Evolutionary conservation across 2,329 filamentous ascomycete genomes (phyloP).

Genomic region (Phoma herbarum): DNA sequence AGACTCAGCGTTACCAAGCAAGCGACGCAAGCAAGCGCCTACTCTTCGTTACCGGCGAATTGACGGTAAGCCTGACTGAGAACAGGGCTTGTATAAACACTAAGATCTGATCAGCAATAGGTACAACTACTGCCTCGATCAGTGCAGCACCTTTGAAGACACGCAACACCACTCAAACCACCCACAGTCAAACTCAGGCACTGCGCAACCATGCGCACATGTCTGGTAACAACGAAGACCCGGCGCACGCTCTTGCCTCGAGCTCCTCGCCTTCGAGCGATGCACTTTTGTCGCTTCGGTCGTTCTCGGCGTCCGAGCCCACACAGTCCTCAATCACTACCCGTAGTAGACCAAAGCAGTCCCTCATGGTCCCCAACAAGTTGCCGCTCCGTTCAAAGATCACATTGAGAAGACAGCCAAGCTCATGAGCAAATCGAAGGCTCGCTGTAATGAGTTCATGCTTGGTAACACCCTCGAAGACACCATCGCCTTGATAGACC

Average conservation of each 20-base stretch:
- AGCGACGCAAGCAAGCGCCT: neutral
- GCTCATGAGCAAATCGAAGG: conserved; percentile 10
- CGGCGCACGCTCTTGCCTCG: no score
- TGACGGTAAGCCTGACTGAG: neutral
- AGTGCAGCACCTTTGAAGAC: neutral
- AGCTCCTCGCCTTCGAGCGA: no score
- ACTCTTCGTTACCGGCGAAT: neutral
- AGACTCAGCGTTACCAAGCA: neutral
- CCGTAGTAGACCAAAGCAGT: neutral
- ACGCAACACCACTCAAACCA: neutral
- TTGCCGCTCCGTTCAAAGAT: neutral
- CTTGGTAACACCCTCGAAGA: conserved; percentile 4
- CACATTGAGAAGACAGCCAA: neutral
- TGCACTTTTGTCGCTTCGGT: no score
- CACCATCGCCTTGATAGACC: neutral
- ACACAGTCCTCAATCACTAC: neutral
- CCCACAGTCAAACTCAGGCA: neutral
- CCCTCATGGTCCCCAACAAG: neutral
- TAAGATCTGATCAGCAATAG: neutral
- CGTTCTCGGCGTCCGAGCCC: neutral
- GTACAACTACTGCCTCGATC: neutral
- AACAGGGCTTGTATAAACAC: neutral
- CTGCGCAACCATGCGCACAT: neutral
- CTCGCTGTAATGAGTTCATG: conserved; percentile 8
- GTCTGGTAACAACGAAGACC: neutral